Percentiles rank a stretch among this genome's conserved stretches.
phyloP scores from a whole-genome alignment of 2,329 filamentous ascomycete genomes.

The Thelonectria olida region DNA sequence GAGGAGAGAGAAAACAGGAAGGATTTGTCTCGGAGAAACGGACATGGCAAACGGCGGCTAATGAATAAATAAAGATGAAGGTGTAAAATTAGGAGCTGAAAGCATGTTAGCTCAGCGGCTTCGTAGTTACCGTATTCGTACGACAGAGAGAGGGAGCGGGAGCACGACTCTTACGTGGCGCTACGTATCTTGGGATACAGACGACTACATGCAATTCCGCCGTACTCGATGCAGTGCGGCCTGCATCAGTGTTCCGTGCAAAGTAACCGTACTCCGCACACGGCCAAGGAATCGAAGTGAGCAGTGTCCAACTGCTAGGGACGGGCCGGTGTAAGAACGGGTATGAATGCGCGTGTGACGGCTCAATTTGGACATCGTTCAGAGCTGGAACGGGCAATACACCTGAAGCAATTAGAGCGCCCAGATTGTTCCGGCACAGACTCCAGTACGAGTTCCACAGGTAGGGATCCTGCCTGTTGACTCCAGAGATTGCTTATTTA shows the following conservation, averaged over 20 bases:
- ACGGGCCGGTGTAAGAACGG: conserved; percentile 38
- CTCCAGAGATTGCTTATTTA: conserved; percentile 33
- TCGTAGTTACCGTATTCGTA: too few species aligned
- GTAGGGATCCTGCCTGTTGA: conserved; percentile 31
- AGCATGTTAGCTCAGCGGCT: conserved; percentile 20
- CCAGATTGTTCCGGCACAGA: conserved; percentile 18
- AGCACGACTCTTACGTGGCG: neutral
- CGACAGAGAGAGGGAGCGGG: too few species aligned
- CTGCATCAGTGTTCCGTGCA: neutral
- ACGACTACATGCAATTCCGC: neutral
- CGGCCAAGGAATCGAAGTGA: conserved; percentile 12
- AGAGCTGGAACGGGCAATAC: conserved; percentile 21
- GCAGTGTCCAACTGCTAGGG: conserved; percentile 35
- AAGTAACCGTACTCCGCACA: neutral
- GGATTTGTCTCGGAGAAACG: conserved; percentile 1
- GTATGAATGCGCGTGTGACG: conserved; percentile 32
- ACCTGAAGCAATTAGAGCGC: conserved; percentile 17
- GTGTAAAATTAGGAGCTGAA: conserved; percentile 18
- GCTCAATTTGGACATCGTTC: conserved; percentile 21
- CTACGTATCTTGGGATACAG: conserved; percentile 9
- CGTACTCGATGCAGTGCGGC: neutral
- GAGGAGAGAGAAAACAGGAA: conserved; percentile 22
- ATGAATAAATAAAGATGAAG: conserved; percentile 30
- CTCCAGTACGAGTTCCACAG: conserved; percentile 18
- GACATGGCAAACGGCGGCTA: conserved; percentile 32